Base-by-base conservation (phyloP, 495 filamentous ascomycete genomes). In the Hyaloscypha bicolor region DNA sequence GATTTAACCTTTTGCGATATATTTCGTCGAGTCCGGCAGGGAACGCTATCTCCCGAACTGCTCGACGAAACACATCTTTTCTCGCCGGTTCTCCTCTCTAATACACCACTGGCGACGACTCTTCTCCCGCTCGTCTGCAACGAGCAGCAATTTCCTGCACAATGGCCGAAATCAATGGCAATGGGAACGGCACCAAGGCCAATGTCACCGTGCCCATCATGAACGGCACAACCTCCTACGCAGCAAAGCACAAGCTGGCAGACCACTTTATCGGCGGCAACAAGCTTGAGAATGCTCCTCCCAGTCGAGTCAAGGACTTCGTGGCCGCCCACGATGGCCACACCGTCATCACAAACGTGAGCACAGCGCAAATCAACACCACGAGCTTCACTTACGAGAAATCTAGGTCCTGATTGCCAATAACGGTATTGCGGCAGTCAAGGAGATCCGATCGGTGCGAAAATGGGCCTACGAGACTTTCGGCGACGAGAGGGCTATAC, bases 391-490 rank as follows among this genome's bases (percentile, higher is more conserved):
- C 39, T 62, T 32, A 67, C 35, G 33, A 48, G 35, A 59, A 32
- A 14, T 59, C 14, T 75, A 99, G 95, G 93, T 99, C 30, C 87
- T 99, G 67, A 99, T 99, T 78, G 95, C 95, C 77, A 99, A 99
- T 83, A 99, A 99, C 82, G 95, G 95, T 86, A 99, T 99, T 79
- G 95, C 95, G 19, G 95, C 95, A 68, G 95, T 99, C 73, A 99
- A 99, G 80, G 94, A 98, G 80, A 99, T 99, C 73, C 86, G 95
- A 72, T 97, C 93, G 32, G 93, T 99, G 70, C 89, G 95, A 77
- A 99, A 98, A 93, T 99, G 95, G 95, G 95, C 95, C 63, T 99
- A 99, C 87, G 95, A 99, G 81, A 94, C 91, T 6, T 98, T 99
- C 74, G 94, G 95, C 77, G 93, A 99, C 80, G 95, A 99, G 83